Percentiles rank a stretch among this genome's conserved stretches.
Conservation (phyloP, 176 grass and related monocot species). For the Avena atlantica region DNA sequence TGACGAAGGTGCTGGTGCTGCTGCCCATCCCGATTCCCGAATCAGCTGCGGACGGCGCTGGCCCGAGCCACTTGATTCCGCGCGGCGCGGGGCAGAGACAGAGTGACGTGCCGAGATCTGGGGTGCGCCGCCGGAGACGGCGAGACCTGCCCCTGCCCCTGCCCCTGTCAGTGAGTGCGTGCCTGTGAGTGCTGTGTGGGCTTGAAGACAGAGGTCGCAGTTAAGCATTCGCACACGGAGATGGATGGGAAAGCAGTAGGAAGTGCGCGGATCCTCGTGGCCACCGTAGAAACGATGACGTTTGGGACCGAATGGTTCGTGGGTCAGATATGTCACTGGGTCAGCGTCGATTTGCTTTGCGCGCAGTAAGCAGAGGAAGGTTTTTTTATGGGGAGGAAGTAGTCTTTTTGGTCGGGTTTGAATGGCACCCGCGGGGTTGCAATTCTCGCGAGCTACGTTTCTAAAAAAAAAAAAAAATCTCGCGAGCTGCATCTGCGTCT, state of each 20-base stretch:
- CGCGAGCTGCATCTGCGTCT: too few species aligned
- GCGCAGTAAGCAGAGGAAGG: neutral
- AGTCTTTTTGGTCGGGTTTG: neutral
- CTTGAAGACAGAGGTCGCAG: constrained; percentile 36
- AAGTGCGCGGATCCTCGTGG: neutral
- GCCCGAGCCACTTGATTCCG: neutral
- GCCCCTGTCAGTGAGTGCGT: neutral
- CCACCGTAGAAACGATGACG: neutral
- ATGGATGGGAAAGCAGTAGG: neutral
- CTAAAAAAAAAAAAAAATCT: too few species aligned
- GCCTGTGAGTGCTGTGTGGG: neutral
- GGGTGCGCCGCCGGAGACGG: neutral
- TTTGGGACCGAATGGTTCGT: neutral
- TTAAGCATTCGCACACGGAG: constrained; percentile 14
- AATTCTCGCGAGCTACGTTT: neutral
- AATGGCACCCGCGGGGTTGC: neutral
- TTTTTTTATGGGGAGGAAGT: too few species aligned
- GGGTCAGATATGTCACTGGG: neutral
- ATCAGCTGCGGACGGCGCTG: neutral
- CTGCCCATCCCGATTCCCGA: constrained; percentile 51
- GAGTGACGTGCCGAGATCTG: constrained; percentile 33
- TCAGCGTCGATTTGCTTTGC: neutral
- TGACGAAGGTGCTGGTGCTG: constrained; percentile 82
- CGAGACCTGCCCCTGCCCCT: neutral
- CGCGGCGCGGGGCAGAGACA: neutral